Evolutionary conservation across 148 eudicot species (phyloP).

Genomic region (Diospyros kaki): DNA sequence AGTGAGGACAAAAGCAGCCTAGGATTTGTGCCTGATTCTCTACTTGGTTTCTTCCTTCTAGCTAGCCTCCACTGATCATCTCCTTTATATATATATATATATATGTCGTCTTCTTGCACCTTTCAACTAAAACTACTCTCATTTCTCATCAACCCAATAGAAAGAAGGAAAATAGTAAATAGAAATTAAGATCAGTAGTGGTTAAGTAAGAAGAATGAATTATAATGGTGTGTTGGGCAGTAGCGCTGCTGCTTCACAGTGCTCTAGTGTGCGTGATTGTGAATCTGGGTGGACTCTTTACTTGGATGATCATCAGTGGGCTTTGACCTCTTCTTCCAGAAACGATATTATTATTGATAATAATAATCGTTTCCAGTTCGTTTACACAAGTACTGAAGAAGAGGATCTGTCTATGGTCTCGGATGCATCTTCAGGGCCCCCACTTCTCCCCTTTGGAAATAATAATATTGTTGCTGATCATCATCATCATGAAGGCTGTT

Average conservation of each 20-base stretch:
- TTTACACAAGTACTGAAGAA: conserved; percentile 32
- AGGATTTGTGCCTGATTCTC: conserved; percentile 13
- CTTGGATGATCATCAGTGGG: conserved; percentile 25
- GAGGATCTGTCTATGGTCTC: conserved; percentile 60
- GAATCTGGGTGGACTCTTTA: conserved; percentile 85
- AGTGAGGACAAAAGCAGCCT: conserved; percentile 39
- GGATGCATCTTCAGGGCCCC: conserved; percentile 83
- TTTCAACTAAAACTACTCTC: not conserved
- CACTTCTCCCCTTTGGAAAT: not conserved
- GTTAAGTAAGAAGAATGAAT: conserved; percentile 14
- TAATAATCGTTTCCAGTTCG: too few relatives aligned
- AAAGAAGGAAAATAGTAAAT: not conserved
- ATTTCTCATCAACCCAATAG: not conserved
- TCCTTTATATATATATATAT: too few relatives aligned
- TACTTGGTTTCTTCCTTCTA: not conserved
- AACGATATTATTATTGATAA: too few relatives aligned
- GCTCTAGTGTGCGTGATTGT: conserved; percentile 45
- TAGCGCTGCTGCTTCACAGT: not conserved
- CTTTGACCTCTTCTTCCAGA: too few relatives aligned
- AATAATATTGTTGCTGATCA: too few relatives aligned
- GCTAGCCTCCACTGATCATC: too few relatives aligned
- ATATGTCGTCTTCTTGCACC: too few relatives aligned
- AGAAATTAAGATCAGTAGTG: too few relatives aligned
- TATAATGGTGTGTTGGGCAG: not conserved
- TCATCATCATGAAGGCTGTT: too few relatives aligned